Evolutionary conservation across 495 filamentous ascomycete species (phyloP).

Genomic region (Penicillium simplicissimum): DNA sequence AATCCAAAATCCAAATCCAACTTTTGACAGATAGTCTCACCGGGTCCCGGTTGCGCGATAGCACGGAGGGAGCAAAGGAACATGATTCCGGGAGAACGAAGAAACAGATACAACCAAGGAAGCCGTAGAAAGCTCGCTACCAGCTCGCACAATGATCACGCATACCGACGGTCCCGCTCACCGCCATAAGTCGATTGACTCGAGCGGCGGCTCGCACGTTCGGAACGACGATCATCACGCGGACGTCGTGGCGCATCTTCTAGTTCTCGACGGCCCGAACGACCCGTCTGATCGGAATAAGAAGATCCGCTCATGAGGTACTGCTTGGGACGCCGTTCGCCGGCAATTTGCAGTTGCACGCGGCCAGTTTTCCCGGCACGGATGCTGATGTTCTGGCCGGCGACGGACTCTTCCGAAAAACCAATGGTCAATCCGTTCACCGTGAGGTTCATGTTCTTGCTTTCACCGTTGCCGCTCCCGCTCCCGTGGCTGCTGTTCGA

Average conservation of each 20-base stretch:
- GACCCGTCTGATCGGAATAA: constrained; percentile 37
- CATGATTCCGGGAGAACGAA: constrained; percentile 2
- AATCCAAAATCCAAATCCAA: constrained; percentile 18
- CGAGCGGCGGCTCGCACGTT: constrained; percentile 41
- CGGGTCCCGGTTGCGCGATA: constrained; percentile 1
- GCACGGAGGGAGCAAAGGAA: background rate
- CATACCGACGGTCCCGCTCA: background rate
- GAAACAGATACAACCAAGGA: background rate
- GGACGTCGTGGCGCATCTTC: constrained; percentile 32
- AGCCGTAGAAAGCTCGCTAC: background rate
- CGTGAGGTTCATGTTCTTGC: constrained; percentile 45
- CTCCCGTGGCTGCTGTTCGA: constrained; percentile 49
- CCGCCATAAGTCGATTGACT: constrained; percentile 43
- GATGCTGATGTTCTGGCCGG: constrained; percentile 44
- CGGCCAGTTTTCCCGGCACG: constrained; percentile 42
- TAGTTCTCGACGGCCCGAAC: constrained; percentile 30
- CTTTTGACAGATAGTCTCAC: constrained; percentile 22
- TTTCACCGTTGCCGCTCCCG: constrained; percentile 39
- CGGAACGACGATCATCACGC: constrained; percentile 40
- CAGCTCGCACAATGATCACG: constrained; percentile 9
- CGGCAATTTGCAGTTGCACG: constrained; percentile 43
- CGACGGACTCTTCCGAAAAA: constrained; percentile 40
- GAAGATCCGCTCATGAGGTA: constrained; percentile 37
- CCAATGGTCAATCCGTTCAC: constrained; percentile 48
- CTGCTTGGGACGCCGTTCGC: constrained; percentile 37